These are phyloP conservation scores for Beta macrorhiza DNA, from an alignment of 179 eudicot species.

Conservation along the genomic window DNA sequence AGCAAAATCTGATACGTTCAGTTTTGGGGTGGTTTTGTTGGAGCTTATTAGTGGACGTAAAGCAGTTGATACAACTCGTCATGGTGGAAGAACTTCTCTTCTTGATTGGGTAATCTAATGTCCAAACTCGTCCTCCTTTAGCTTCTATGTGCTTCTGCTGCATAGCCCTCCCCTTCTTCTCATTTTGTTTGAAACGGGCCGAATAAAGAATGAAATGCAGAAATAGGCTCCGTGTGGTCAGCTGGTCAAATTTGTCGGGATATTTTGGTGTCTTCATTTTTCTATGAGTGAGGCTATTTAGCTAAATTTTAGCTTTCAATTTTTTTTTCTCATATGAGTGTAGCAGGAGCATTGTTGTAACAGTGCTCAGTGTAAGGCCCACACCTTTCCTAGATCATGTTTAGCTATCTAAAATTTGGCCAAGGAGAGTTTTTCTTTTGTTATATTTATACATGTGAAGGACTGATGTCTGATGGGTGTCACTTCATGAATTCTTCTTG, in stretches of 20 bases:
- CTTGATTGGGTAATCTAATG: constrained; percentile 54
- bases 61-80: constrained; percentile 37
- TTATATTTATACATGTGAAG: not conserved
- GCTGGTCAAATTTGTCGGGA: not conserved
- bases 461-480: not conserved
- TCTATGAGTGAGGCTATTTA: not conserved
- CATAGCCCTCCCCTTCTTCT: not conserved
- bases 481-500: not conserved
- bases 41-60: constrained; percentile 59
- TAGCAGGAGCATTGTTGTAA: not conserved
- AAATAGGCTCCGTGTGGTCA: not conserved
- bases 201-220: too few species aligned
- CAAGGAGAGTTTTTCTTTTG: not conserved
- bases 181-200: too few species aligned
- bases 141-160: not conserved
- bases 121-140: not conserved
- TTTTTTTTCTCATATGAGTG: too few species aligned
- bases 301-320: too few species aligned
- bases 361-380: not conserved
- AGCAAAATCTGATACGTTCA: constrained; percentile 51
- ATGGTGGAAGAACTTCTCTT: constrained; percentile 36
- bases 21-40: constrained; percentile 68
- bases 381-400: not conserved
- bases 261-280: not conserved
- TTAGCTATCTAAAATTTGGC: too few species aligned